A percentile compares a stretch with the other conserved stretches of the same genome.
phyloP scores from a whole-genome alignment of 73 alveolate species.

The Breviolum minutum region DNA sequence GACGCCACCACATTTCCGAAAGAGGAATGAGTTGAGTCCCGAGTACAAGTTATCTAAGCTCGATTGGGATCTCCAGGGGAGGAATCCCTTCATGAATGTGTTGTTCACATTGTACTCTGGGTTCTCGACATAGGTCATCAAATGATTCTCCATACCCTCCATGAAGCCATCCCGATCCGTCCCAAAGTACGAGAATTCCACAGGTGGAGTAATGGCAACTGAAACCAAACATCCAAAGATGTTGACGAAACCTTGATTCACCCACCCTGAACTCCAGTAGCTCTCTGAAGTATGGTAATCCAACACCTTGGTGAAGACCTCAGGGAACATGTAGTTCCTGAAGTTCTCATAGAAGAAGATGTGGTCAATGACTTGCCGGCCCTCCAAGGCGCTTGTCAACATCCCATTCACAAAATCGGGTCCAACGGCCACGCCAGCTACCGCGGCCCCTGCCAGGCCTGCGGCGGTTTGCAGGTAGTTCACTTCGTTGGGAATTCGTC shows the following conservation, averaged over 20 bases:
- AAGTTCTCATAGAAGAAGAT: conserved; percentile 81
- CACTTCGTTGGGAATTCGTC: conserved; percentile 54
- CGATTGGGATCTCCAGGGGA: conserved; percentile 44
- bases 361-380: conserved; percentile 55
- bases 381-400: conserved; percentile 32
- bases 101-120: conserved; percentile 58
- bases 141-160: conserved; percentile 31
- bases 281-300: conserved; percentile 54
- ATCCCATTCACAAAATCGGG: conserved; percentile 47
- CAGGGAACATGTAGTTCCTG: conserved; percentile 64
- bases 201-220: conserved; percentile 52
- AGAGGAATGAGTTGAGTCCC: conserved; percentile 60
- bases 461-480: conserved; percentile 17
- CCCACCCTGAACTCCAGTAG: conserved; percentile 49
- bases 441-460: conserved; percentile 35
- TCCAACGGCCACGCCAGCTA: conserved; percentile 12
- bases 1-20: conserved; percentile 74
- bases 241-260: conserved; percentile 73
- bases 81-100: conserved; percentile 43
- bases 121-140: conserved; percentile 34
- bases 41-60: conserved; percentile 66
- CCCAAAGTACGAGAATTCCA: conserved; percentile 60
- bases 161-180: conserved; percentile 59
- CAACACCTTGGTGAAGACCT: conserved; percentile 58
- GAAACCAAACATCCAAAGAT: conserved; percentile 43